phyloP scores from a whole-genome alignment of 805 yeast genomes.

The Suhomyces prunicola region DNA sequence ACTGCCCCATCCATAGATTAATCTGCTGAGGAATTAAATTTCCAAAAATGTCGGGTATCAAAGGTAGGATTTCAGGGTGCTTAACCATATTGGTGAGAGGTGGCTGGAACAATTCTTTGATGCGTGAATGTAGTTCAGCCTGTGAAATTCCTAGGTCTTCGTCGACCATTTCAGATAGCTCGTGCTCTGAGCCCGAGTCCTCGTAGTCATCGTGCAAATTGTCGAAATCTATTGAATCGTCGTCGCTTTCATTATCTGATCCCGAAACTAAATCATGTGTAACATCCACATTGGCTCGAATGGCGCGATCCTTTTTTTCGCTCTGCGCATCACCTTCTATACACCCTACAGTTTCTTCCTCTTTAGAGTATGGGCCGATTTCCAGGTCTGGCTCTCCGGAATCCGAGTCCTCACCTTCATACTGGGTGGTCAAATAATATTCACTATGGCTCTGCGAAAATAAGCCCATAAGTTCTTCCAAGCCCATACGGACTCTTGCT shows the following conservation, averaged over 20 bases:
- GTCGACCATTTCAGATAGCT: conserved; percentile 12
- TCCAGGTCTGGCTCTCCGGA: not conserved
- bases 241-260: not conserved
- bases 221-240: conserved; percentile 40
- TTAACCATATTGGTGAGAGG: conserved; percentile 50
- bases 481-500: conserved; percentile 47
- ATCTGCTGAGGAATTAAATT: conserved; percentile 63
- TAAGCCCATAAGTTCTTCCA: conserved; percentile 46
- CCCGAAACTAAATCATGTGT: not conserved
- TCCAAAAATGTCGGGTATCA: conserved; percentile 41
- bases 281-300: not conserved
- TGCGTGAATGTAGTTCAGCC: conserved; percentile 32
- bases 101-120: conserved; percentile 54
- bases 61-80: conserved; percentile 29
- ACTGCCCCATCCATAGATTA: conserved; percentile 68
- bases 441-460: conserved; percentile 42
- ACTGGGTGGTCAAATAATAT: conserved; percentile 69
- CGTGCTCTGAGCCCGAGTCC: conserved; percentile 15
- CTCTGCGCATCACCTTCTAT: not conserved
- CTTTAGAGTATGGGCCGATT: not conserved
- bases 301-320: not conserved
- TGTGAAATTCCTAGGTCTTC: conserved; percentile 28
- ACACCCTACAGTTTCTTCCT: conserved; percentile 4
- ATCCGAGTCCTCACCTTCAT: conserved; percentile 18
- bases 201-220: conserved; percentile 51